phyloP scores from a whole-genome alignment of 2,329 filamentous ascomycete species.

The Sphaerostilbella broomeana region DNA sequence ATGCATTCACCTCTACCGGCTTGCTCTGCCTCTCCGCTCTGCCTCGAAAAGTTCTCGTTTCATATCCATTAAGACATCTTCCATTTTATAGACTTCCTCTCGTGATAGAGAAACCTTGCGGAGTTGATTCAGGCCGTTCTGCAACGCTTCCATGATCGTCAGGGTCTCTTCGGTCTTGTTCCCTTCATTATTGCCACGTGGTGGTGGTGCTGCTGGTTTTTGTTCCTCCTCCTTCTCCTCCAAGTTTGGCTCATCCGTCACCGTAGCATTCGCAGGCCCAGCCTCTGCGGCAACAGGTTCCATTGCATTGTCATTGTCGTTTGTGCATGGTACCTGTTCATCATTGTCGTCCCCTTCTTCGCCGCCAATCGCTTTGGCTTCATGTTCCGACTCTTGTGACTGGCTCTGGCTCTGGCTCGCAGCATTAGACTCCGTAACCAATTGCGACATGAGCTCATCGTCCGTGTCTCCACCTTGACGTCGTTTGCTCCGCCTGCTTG shows the following conservation, averaged over 20 bases:
- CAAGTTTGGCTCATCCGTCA: conserved; percentile 4
- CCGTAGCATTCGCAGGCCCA: conserved; percentile 3
- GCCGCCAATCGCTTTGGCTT: background rate
- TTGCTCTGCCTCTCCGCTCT: conserved; percentile 46
- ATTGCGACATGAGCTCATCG: conserved; percentile 36
- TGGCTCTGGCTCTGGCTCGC: conserved; percentile 30
- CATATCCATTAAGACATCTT: conserved; percentile 74
- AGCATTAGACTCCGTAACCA: conserved; percentile 34
- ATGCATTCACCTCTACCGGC: conserved; percentile 3
- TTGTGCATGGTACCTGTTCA: background rate
- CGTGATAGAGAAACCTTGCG: conserved; percentile 53
- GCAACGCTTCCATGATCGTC: conserved; percentile 28
- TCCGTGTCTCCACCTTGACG: conserved; percentile 31
- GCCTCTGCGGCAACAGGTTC: background rate
- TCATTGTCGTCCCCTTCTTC: background rate
- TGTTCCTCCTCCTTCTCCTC: too few relatives aligned
- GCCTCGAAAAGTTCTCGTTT: conserved; percentile 68
- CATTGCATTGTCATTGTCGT: background rate
- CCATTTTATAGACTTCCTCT: conserved; percentile 62
- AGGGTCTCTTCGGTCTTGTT: conserved; percentile 14
- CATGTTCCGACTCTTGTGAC: too few relatives aligned
- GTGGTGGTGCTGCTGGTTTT: too few relatives aligned
- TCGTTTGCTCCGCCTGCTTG: conserved; percentile 10
- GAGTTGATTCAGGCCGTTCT: conserved; percentile 48
- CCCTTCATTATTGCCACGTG: conserved; percentile 7